phyloP scores from a whole-genome alignment of 169 alveolate species.

The Nephromyces sp. region DNA sequence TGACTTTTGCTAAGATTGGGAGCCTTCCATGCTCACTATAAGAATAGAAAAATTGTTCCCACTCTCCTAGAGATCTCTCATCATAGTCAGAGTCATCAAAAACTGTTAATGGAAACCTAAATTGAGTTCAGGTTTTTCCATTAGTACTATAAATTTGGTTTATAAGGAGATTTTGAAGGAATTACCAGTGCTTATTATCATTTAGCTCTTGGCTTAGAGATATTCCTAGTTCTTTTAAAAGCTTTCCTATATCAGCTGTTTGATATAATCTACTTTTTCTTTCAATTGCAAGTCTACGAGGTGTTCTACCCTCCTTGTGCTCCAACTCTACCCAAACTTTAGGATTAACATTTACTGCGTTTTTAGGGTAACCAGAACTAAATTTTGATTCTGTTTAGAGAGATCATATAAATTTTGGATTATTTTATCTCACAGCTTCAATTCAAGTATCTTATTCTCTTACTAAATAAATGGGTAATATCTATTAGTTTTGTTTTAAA shows the following conservation, averaged over 20 bases:
- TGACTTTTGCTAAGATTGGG: not conserved
- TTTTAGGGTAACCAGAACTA: not conserved
- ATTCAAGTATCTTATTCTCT: not conserved
- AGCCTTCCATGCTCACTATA: not conserved
- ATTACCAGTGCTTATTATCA: not conserved
- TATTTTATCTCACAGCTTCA: not conserved
- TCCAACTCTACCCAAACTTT: not conserved
- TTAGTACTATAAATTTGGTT: not conserved
- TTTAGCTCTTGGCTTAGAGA: not conserved
- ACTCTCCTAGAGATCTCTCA: not conserved
- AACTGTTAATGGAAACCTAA: not conserved
- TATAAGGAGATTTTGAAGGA: not conserved
- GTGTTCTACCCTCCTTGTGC: not conserved
- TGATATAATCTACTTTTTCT: not conserved
- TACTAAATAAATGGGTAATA: not conserved
- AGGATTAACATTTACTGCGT: not conserved
- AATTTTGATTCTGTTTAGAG: not conserved
- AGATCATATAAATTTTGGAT: not conserved
- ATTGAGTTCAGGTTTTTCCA: not conserved
- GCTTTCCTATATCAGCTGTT: not conserved
- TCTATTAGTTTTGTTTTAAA: not conserved
- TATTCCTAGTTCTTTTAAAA: not conserved
- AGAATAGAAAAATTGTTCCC: too few species aligned
- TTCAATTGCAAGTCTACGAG: not conserved
- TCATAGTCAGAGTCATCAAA: not conserved